Evolutionary conservation across 805 yeast genomes (phyloP), one percentile per base, ranked within the genome.

Genomic region (Metschnikowia amazonensis): DNA sequence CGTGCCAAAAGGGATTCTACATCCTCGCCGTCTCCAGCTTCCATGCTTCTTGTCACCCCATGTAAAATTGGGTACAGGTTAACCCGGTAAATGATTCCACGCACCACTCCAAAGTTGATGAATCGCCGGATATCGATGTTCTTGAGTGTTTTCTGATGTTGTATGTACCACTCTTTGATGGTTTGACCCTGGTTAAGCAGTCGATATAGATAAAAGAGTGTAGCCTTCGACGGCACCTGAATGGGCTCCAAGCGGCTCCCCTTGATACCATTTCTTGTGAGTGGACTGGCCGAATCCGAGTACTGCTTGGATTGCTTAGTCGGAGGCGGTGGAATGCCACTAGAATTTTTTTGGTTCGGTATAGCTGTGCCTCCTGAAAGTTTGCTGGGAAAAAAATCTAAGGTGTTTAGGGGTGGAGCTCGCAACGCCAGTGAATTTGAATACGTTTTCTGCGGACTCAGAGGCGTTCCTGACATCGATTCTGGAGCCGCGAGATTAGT

Each of bases 71-170:
- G 97, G 58, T 80, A 87, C 17, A 89, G 70, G 45, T 85, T 77
- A 1, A 89, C 86, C 42, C 97, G 67, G 60, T 89, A 89, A 7
- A 95, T 84, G 5, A 94, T 58, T 0, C 95, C 89, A 49, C 89
- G 77, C 20, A 88, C 69, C 2, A 88, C 75, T 1, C 99, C 99
- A 70, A 90, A 94, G 16, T 89, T 80, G 17, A 94, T 70, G 55
- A 94, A 87, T 44, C 95, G 69, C 51, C 98, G 74, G 3, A 94
- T 71, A 63, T 94, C 99, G 34, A 95, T 80, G 51, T 81, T 76
- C 23, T 67, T 62, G 14, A 94, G 67, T 3, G 68, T 65, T 38
- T 76, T 76, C 32, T 70, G 70, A 58, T 94, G 83, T 47, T 80
- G 85, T 21, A 74, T 57, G 60, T 81, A 87, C 98, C 99, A 95